A percentile compares a stretch with the other conserved stretches of the same genome.
phyloP scores from a whole-genome alignment of 345 rosid species.

The Lepidium didymum region DNA sequence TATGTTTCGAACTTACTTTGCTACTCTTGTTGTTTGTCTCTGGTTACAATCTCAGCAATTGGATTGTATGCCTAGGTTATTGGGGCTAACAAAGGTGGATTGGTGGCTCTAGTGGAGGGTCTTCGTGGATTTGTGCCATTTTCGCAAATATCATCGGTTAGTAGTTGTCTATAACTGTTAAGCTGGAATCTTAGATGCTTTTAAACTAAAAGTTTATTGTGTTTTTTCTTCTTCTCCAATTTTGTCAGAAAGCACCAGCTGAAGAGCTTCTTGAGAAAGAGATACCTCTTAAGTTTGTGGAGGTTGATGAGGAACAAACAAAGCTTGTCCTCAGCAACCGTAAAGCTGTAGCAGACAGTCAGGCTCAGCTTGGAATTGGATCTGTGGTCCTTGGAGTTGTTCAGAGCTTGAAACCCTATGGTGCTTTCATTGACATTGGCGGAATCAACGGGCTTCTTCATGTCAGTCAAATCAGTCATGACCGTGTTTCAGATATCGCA shows the following conservation, averaged over 20 bases:
- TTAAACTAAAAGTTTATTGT: not conserved
- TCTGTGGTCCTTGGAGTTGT: conserved; percentile 85
- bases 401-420: conserved; percentile 93
- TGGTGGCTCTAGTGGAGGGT: conserved; percentile 79
- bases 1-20: conserved; percentile 20
- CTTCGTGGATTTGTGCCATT: conserved; percentile 92
- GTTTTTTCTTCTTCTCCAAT: not conserved
- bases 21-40: not conserved
- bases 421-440: conserved; percentile 95
- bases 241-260: conserved; percentile 59
- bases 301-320: conserved; percentile 90
- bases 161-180: conserved; percentile 28
- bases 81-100: conserved; percentile 88
- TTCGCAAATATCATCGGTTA: conserved; percentile 82
- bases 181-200: not conserved
- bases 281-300: conserved; percentile 86
- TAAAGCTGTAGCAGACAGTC: conserved; percentile 97
- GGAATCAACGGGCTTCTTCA: conserved; percentile 97
- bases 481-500: conserved; percentile 84
- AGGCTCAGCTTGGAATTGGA: conserved; percentile 93
- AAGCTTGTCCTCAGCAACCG: conserved; percentile 93
- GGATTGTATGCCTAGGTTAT: conserved; percentile 47
- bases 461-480: conserved; percentile 97
- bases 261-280: conserved; percentile 88
- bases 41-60: not conserved